phyloP scores from a whole-genome alignment of 2,329 filamentous ascomycete species.

The Fusarium heterosporum region DNA sequence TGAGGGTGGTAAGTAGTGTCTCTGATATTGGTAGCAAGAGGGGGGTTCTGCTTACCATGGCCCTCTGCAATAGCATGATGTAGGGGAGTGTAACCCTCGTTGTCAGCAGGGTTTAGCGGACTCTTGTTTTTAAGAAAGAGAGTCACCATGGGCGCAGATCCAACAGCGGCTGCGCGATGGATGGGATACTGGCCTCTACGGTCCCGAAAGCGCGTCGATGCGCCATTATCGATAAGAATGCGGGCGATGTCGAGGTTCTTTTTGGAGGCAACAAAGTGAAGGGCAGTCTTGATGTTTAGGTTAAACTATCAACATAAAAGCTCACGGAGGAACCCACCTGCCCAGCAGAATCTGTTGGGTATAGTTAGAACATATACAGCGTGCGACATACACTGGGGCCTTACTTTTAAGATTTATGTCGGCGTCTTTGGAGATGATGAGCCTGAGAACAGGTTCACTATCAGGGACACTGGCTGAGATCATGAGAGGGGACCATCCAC shows the following conservation, averaged over 20 bases:
- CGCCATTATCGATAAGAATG: conserved; percentile 79
- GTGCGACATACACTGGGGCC: conserved; percentile 12
- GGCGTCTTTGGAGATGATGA: conserved; percentile 76
- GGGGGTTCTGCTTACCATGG: conserved; percentile 62
- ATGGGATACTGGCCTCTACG: conserved; percentile 89
- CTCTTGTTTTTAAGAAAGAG: conserved; percentile 81
- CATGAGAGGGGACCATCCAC: conserved; percentile 87
- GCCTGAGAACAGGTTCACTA: conserved; percentile 73
- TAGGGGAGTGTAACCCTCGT: conserved; percentile 85
- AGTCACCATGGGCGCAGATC: conserved; percentile 87
- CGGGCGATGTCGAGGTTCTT: conserved; percentile 84
- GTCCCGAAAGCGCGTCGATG: conserved; percentile 84
- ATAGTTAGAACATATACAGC: neutral
- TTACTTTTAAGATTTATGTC: conserved; percentile 79
- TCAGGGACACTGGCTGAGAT: conserved; percentile 82
- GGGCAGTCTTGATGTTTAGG: conserved; percentile 71
- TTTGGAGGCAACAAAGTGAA: conserved; percentile 94
- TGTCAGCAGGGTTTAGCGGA: conserved; percentile 85
- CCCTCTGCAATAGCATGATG: conserved; percentile 88
- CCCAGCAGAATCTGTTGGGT: conserved; percentile 69
- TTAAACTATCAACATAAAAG: neutral
- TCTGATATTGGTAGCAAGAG: neutral
- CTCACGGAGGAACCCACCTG: conserved; percentile 59
- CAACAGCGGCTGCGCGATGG: conserved; percentile 90
- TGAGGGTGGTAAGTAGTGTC: neutral